phyloP scores from a whole-genome alignment of 2,329 filamentous ascomycete species.

The Talaromyces sp. region DNA sequence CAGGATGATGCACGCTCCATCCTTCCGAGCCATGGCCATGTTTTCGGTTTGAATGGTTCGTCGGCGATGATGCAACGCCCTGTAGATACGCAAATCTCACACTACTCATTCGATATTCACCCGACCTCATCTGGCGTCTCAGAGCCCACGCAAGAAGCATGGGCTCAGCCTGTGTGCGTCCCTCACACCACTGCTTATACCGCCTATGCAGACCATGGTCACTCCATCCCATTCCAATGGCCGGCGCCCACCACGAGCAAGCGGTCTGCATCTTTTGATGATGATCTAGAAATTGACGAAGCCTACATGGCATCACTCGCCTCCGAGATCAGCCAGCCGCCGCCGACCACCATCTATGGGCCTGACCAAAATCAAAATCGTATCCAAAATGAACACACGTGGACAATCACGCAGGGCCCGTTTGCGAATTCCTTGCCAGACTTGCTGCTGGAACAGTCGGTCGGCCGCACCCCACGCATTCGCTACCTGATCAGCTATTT shows the following conservation, averaged over 20 bases:
- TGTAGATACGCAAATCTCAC: neutral
- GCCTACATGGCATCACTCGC: neutral
- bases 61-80: neutral
- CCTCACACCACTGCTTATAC: neutral
- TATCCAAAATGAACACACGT: constrained; percentile 3
- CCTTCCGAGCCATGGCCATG: neutral
- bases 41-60: neutral
- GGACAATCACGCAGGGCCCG: constrained; percentile 3
- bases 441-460: constrained; percentile 40
- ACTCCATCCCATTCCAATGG: neutral
- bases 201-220: neutral
- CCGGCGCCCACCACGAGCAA: constrained; percentile 1
- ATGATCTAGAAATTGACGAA: constrained; percentile 2
- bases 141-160: neutral
- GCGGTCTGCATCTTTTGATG: constrained; percentile 2
- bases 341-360: neutral
- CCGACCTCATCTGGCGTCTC: neutral
- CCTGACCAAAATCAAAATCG: neutral
- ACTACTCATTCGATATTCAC: neutral
- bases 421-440: constrained; percentile 27
- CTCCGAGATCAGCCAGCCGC: constrained; percentile 2
- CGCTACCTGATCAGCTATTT: constrained; percentile 91
- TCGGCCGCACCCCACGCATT: constrained; percentile 67
- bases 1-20: neutral
- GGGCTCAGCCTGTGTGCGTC: neutral